Evolutionary conservation across 129 eudicot species (phyloP).

Genomic region (Flaveria ramosissima): DNA sequence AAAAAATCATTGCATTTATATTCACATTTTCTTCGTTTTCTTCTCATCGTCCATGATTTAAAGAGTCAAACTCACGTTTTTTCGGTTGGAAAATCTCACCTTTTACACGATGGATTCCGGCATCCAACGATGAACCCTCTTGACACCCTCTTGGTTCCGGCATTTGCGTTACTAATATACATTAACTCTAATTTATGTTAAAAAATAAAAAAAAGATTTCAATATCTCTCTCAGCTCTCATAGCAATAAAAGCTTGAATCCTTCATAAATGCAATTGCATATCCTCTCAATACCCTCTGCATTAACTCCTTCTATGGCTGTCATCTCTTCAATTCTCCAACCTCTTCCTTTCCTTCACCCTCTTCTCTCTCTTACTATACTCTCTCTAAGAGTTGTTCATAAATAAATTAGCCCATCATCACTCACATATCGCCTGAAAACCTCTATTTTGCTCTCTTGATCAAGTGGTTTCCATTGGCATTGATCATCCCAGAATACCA

Average conservation of each 20-base stretch:
- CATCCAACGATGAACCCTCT: background rate
- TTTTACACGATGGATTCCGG: too few relatives aligned
- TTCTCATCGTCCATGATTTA: background rate
- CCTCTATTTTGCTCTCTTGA: constrained; percentile 22
- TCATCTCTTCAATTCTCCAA: constrained; percentile 45
- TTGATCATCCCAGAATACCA: constrained; percentile 22
- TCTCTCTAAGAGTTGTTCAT: constrained; percentile 36
- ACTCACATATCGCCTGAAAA: constrained; percentile 32
- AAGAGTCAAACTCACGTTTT: background rate
- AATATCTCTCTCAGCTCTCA: constrained; percentile 19
- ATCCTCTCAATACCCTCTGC: constrained; percentile 82
- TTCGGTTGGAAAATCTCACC: background rate
- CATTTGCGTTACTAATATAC: background rate
- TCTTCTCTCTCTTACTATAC: constrained; percentile 17
- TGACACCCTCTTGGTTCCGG: background rate
- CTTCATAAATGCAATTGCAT: constrained; percentile 71
- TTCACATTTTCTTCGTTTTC: background rate
- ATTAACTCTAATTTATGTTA: background rate
- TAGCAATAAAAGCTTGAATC: constrained; percentile 39
- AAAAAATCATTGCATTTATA: background rate
- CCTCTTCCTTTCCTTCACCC: constrained; percentile 33
- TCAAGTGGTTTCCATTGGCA: constrained; percentile 36
- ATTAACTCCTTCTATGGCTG: constrained; percentile 54
- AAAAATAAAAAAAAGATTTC: background rate
- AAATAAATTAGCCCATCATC: constrained; percentile 41